Evolutionary conservation across 495 filamentous ascomycete species (phyloP).

Genomic region (Pseudoneurospora amorphoporcata): DNA sequence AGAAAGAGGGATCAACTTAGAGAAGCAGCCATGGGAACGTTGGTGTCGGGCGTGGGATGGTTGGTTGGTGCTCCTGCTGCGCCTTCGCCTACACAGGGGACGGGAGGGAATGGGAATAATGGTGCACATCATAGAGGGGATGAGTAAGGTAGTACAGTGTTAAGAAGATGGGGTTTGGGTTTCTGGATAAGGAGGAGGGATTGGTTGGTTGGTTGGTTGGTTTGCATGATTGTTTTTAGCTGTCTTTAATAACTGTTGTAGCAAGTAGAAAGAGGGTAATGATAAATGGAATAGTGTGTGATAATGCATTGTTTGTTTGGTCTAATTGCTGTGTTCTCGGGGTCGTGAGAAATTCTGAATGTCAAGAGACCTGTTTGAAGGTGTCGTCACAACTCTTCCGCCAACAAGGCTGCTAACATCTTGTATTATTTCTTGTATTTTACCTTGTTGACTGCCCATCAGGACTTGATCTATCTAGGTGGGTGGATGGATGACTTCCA

Average conservation of each 20-base stretch:
- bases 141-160: neutral
- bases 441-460: too few relatives aligned
- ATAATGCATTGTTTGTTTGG: neutral
- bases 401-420: too few relatives aligned
- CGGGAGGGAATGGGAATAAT: neutral
- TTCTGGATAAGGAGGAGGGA: neutral
- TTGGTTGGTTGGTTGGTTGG: neutral
- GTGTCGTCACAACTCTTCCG: too few relatives aligned
- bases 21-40: conserved; percentile 58
- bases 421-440: too few relatives aligned
- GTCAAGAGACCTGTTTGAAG: too few relatives aligned
- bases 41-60: conserved; percentile 81
- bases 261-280: neutral
- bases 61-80: conserved; percentile 64
- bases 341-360: neutral
- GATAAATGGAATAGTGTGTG: neutral
- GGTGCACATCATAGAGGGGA: neutral
- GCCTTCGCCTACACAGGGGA: neutral
- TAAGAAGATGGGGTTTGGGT: neutral
- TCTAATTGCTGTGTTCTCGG: neutral
- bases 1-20: conserved; percentile 75
- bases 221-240: neutral
- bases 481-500: neutral
- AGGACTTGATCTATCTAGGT: neutral
- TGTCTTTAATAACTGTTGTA: neutral